Evolutionary conservation across 2,329 filamentous ascomycete species (phyloP).

Genomic region (Penicillium sp.): DNA sequence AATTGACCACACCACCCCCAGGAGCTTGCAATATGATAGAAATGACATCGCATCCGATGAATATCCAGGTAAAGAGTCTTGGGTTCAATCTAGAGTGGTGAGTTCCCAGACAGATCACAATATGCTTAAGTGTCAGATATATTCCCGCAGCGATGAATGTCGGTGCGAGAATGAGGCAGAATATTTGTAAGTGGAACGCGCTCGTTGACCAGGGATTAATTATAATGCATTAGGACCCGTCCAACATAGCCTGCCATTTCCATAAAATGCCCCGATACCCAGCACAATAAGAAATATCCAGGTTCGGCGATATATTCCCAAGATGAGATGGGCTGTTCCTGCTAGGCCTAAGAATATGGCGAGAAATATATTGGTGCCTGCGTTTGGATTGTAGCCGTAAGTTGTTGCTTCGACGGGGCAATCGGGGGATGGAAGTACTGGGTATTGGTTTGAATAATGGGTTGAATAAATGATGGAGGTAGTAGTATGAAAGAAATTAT

Average conservation of each 20-base stretch:
- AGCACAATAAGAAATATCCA: conserved; percentile 57
- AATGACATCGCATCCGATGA: conserved; percentile 59
- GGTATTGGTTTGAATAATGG: conserved; percentile 28
- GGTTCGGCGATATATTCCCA: conserved; percentile 46
- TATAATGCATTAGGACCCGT: conserved; percentile 53
- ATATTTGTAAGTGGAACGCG: conserved; percentile 55
- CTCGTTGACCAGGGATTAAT: conserved; percentile 52
- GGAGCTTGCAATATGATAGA: conserved; percentile 59
- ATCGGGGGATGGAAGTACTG: no score
- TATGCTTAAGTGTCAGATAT: conserved; percentile 57
- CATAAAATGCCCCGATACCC: conserved; percentile 47
- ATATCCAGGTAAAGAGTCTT: conserved; percentile 56
- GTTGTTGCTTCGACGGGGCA: conserved; percentile 49
- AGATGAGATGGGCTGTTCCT: conserved; percentile 30
- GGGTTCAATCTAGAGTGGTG: conserved; percentile 47
- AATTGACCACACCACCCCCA: conserved; percentile 58
- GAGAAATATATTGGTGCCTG: conserved; percentile 54
- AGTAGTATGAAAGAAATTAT: no score
- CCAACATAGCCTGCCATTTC: conserved; percentile 58
- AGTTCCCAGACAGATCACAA: conserved; percentile 55
- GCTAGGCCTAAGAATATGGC: conserved; percentile 52
- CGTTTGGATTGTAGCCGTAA: conserved; percentile 54
- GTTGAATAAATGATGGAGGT: no score
- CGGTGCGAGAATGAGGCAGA: conserved; percentile 57
- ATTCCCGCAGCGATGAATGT: conserved; percentile 56